Evolutionary conservation across 2,329 filamentous ascomycete genomes (phyloP).

Genomic region (Claviceps purpurea): DNA sequence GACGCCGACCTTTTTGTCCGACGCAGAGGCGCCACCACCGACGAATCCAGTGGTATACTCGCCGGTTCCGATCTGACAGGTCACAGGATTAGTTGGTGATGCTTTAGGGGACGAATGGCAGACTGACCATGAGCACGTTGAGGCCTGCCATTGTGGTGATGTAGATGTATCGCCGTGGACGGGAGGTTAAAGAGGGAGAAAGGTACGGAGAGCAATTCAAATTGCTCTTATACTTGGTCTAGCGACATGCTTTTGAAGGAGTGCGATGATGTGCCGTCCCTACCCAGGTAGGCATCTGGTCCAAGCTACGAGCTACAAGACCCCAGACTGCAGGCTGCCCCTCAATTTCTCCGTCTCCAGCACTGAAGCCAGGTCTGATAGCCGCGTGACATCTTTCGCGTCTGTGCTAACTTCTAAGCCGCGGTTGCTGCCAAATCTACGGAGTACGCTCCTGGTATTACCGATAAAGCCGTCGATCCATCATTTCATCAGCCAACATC

Average conservation of each 20-base stretch:
- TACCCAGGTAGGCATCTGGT: too few relatives aligned
- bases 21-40: slow-evolving; percentile 66
- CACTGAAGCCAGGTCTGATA: too few relatives aligned
- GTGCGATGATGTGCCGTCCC: neutral
- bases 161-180: neutral
- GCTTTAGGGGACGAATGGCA: neutral
- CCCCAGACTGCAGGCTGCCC: neutral
- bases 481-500: neutral
- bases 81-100: slow-evolving; percentile 14
- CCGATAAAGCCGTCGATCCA: neutral
- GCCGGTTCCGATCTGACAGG: slow-evolving; percentile 63
- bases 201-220: neutral
- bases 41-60: slow-evolving; percentile 97
- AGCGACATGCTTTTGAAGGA: neutral
- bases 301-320: too few relatives aligned
- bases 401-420: too few relatives aligned
- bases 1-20: slow-evolving; percentile 93
- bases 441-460: too few relatives aligned
- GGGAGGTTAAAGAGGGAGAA: neutral
- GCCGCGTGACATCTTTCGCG: too few relatives aligned
- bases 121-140: slow-evolving; percentile 55
- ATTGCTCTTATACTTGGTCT: neutral
- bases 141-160: slow-evolving; percentile 37
- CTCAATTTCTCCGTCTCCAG: neutral
- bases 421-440: too few relatives aligned